phyloP scores from a whole-genome alignment of 306 rosid genomes.

The Acmispon strigosus region DNA sequence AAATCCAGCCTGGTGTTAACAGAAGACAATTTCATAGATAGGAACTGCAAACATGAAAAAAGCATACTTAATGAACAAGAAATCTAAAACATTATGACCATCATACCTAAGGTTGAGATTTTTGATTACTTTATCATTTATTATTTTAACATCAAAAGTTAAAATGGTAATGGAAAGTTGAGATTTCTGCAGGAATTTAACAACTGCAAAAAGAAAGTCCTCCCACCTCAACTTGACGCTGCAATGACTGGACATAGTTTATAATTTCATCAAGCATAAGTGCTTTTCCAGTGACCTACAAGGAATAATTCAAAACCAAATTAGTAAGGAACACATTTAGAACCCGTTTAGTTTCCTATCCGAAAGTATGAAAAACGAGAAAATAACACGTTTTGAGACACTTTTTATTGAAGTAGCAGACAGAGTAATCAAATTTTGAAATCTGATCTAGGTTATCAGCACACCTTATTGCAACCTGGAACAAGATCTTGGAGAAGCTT shows the following conservation, averaged over 20 bases:
- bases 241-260: constrained; percentile 96
- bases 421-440: neutral
- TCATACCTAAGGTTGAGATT: neutral
- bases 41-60: constrained; percentile 50
- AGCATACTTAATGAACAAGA: constrained; percentile 12
- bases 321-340: constrained; percentile 21
- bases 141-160: neutral
- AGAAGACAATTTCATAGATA: constrained; percentile 92
- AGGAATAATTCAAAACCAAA: neutral
- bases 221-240: constrained; percentile 91
- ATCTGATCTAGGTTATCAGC: neutral
- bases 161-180: neutral
- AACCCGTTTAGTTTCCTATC: no score
- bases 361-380: no score
- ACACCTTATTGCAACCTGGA: constrained; percentile 94
- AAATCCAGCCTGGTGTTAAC: constrained; percentile 81
- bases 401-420: neutral
- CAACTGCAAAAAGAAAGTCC: neutral
- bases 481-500: constrained; percentile 96
- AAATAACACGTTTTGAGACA: no score
- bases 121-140: neutral
- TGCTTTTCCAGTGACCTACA: constrained; percentile 94
- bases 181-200: neutral
- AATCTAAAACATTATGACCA: neutral
- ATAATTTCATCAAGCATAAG: constrained; percentile 96